Evolutionary conservation across 495 filamentous ascomycete species (phyloP).

Genomic region (Hyaloscypha variabilis): DNA sequence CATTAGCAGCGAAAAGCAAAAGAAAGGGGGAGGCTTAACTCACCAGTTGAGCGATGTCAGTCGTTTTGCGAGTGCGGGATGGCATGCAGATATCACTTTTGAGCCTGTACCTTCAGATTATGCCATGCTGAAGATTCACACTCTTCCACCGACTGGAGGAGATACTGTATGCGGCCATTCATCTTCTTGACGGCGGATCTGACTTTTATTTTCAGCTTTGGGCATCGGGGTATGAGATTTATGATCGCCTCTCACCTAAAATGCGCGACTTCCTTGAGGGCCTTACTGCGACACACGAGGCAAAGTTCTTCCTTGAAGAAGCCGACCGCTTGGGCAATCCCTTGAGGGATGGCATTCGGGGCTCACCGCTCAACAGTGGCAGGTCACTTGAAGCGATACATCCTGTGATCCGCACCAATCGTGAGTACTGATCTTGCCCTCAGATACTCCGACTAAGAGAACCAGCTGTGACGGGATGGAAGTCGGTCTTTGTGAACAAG

Average conservation of each 20-base stretch:
- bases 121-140: conserved; percentile 54
- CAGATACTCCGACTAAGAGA: neutral
- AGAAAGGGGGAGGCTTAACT: conserved; percentile 37
- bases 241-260: conserved; percentile 68
- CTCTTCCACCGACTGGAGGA: conserved; percentile 64
- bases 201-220: conserved; percentile 49
- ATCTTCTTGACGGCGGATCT: conserved; percentile 64
- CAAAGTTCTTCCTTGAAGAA: conserved; percentile 57
- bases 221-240: conserved; percentile 80
- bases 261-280: conserved; percentile 67
- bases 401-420: conserved; percentile 76
- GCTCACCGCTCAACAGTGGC: conserved; percentile 64
- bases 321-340: conserved; percentile 57
- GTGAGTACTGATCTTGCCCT: neutral
- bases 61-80: neutral
- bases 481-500: conserved; percentile 38
- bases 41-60: conserved; percentile 38
- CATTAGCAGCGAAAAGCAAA: neutral
- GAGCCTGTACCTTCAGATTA: conserved; percentile 64
- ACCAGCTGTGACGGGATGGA: conserved; percentile 67
- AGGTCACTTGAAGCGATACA: conserved; percentile 58
- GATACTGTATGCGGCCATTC: conserved; percentile 42
- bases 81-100: neutral
- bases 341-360: conserved; percentile 56
- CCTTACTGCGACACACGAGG: conserved; percentile 63